Evolutionary conservation across 1,284 basidiomycete genomes (phyloP).

Genomic region (Ceratobasidium theobromae): DNA sequence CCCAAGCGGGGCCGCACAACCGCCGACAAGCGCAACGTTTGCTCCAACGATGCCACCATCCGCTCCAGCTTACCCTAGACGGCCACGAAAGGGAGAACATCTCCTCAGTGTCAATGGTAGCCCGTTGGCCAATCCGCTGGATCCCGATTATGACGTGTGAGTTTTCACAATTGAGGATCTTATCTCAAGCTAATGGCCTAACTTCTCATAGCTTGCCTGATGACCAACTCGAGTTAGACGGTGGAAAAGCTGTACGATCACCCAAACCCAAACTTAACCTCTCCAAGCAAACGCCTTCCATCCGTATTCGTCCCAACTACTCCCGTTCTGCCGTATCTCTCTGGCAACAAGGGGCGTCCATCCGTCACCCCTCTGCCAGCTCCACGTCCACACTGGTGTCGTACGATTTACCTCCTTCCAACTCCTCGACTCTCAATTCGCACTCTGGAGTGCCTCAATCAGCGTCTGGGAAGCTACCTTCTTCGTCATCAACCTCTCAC

Average conservation of each 20-base stretch:
- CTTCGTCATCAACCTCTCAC: background rate
- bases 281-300: slow-evolving; percentile 48
- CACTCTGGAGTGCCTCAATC: slow-evolving; percentile 39
- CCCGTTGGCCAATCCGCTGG: slow-evolving; percentile 70
- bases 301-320: slow-evolving; percentile 14
- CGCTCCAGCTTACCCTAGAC: slow-evolving; percentile 60
- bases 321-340: slow-evolving; percentile 4
- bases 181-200: background rate
- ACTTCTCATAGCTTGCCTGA: background rate
- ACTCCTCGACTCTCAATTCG: slow-evolving; percentile 24
- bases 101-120: slow-evolving; percentile 77
- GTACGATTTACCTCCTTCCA: slow-evolving; percentile 15
- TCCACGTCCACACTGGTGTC: slow-evolving; percentile 23
- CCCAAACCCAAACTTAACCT: slow-evolving; percentile 6
- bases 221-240: slow-evolving; percentile 25
- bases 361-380: slow-evolving; percentile 21
- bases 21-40: slow-evolving; percentile 69
- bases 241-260: slow-evolving; percentile 37
- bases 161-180: background rate
- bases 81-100: slow-evolving; percentile 65
- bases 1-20: slow-evolving; percentile 26
- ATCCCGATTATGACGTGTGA: slow-evolving; percentile 40
- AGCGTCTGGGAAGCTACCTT: background rate
- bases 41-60: slow-evolving; percentile 63
- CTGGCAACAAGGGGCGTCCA: background rate